Conservation (phyloP, 2,329 filamentous ascomycete genomes). For the Helotiales sp. region DNA sequence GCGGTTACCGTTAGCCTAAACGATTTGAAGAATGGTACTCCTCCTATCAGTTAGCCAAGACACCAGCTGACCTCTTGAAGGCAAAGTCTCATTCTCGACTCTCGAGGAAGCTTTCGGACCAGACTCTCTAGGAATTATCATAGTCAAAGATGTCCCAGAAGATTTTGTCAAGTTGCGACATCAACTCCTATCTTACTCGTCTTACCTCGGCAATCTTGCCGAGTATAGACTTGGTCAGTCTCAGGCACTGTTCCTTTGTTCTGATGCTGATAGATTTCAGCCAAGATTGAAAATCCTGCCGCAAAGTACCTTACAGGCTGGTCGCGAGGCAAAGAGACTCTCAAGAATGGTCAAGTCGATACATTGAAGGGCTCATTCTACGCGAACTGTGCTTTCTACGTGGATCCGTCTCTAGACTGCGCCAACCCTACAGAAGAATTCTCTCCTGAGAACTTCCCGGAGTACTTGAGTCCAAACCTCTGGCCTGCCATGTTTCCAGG, state of each 20-base stretch:
- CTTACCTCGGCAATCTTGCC: constrained; percentile 82
- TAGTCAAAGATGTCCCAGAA: constrained; percentile 82
- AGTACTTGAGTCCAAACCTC: constrained; percentile 87
- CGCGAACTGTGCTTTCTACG: constrained; percentile 78
- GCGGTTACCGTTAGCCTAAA: constrained; percentile 56
- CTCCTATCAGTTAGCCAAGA: not conserved
- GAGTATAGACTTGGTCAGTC: constrained; percentile 66
- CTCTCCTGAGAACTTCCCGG: constrained; percentile 67
- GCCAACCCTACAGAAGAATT: constrained; percentile 60
- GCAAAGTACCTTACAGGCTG: constrained; percentile 71
- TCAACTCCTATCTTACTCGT: constrained; percentile 79
- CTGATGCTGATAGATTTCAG: constrained; percentile 35
- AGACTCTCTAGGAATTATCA: constrained; percentile 84
- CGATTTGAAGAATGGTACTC: constrained; percentile 57
- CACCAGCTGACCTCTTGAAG: constrained; percentile 41
- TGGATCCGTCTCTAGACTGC: constrained; percentile 61
- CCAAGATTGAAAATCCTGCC: constrained; percentile 57
- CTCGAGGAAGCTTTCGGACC: constrained; percentile 85
- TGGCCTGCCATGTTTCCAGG: constrained; percentile 80
- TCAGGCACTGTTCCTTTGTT: not conserved
- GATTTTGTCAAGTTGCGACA: constrained; percentile 72
- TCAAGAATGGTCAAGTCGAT: constrained; percentile 76
- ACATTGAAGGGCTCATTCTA: constrained; percentile 84
- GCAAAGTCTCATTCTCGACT: constrained; percentile 64
- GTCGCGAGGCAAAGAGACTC: constrained; percentile 80